Evolutionary conservation across 257 asterid genomes (phyloP).

Genomic region (Thymus quinquecostatus): DNA sequence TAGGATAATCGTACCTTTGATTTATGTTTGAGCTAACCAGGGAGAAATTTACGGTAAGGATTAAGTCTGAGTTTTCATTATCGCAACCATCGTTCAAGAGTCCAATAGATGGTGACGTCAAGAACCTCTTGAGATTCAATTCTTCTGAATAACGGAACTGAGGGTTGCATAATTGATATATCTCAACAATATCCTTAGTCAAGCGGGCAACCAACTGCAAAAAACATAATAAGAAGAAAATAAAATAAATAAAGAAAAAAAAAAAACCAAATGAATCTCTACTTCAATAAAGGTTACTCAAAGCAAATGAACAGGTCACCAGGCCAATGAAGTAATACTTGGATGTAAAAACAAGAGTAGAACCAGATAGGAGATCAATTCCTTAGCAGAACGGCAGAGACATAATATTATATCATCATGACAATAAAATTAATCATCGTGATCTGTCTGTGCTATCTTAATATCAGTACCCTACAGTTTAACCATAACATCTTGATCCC

Average conservation of each 20-base stretch:
- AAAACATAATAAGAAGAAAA: background rate
- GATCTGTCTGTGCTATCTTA: conserved; percentile 18
- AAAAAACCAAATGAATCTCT: background rate
- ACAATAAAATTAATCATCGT: conserved; percentile 10
- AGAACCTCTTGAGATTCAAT: conserved; percentile 85
- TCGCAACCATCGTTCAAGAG: conserved; percentile 87
- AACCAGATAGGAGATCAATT: conserved; percentile 17
- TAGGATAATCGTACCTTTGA: conserved; percentile 63
- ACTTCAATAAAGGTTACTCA: conserved; percentile 31
- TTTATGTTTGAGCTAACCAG: conserved; percentile 71
- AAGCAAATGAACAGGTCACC: conserved; percentile 17
- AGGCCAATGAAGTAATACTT: conserved; percentile 15
- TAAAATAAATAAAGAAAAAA: background rate
- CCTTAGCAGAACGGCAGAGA: background rate
- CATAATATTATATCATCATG: conserved; percentile 1
- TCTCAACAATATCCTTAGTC: conserved; percentile 89
- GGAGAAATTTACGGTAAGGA: conserved; percentile 70
- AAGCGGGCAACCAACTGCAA: conserved; percentile 90
- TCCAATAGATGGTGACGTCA: conserved; percentile 93
- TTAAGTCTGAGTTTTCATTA: conserved; percentile 90
- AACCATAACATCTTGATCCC: background rate
- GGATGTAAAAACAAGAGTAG: background rate
- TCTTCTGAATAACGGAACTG: conserved; percentile 76
- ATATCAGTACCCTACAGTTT: background rate
- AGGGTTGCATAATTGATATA: conserved; percentile 86